phyloP scores from a whole-genome alignment of 2,329 filamentous ascomycete genomes.

The Zymoseptoria ardabiliae region DNA sequence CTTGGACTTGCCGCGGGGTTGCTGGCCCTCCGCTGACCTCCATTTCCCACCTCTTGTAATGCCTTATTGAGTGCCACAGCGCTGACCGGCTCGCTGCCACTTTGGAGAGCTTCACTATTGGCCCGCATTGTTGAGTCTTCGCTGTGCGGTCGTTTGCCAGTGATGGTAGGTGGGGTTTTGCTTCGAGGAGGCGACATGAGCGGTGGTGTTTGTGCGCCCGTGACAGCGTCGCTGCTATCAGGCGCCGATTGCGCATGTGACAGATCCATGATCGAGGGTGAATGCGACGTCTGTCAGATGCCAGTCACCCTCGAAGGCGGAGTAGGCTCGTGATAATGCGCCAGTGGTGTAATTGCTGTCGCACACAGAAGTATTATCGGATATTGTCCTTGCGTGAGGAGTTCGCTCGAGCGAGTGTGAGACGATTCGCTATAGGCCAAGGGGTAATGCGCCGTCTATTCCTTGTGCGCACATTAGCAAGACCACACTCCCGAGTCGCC shows the following conservation, averaged over 20 bases:
- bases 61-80: constrained; percentile 53
- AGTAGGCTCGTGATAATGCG: neutral
- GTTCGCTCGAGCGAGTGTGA: neutral
- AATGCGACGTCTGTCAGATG: neutral
- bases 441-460: neutral
- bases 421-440: neutral
- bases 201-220: constrained; percentile 36
- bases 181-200: constrained; percentile 51
- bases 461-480: neutral
- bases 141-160: constrained; percentile 37
- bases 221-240: neutral
- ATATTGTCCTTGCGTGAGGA: neutral
- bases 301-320: neutral
- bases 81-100: constrained; percentile 50
- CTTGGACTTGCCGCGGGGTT: constrained; percentile 60
- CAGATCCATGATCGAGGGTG: constrained; percentile 8
- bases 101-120: constrained; percentile 21
- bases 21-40: constrained; percentile 48
- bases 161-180: constrained; percentile 53
- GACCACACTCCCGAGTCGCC: neutral
- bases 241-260: constrained; percentile 5
- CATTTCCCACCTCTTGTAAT: constrained; percentile 54
- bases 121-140: constrained; percentile 18
- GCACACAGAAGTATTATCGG: neutral
- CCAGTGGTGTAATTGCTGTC: neutral